A percentile compares a stretch with the other conserved stretches of the same genome.
Evolutionary conservation across 1,284 basidiomycete species (phyloP).

Genomic region (Tilletia horrida): DNA sequence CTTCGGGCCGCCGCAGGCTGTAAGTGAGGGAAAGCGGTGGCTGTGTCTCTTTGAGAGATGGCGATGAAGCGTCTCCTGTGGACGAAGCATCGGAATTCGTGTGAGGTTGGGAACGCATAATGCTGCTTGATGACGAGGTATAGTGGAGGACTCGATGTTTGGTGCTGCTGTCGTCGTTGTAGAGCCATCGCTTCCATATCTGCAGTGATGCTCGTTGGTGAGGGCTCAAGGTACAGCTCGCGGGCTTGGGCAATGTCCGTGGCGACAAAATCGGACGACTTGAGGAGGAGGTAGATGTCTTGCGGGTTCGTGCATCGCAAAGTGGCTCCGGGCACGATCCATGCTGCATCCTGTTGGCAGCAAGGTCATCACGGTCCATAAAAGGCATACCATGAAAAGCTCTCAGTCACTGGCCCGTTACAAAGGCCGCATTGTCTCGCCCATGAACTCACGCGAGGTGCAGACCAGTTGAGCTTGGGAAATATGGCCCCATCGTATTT

Average conservation of each 20-base stretch:
- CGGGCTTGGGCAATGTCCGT: constrained; percentile 68
- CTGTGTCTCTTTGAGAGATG: constrained; percentile 79
- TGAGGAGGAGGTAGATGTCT: constrained; percentile 87
- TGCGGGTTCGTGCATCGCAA: constrained; percentile 80
- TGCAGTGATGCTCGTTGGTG: constrained; percentile 62
- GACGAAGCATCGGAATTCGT: constrained; percentile 47
- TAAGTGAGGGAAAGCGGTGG: constrained; percentile 75
- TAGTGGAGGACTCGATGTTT: constrained; percentile 61
- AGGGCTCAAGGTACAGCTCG: constrained; percentile 29
- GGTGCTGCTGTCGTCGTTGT: not conserved
- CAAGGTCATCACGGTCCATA: too few relatives aligned
- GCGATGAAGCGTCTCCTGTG: constrained; percentile 58
- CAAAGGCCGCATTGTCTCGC: too few relatives aligned
- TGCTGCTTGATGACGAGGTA: constrained; percentile 90
- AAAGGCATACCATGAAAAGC: too few relatives aligned
- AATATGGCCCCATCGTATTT: constrained; percentile 73
- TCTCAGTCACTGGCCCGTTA: too few relatives aligned
- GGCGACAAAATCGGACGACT: constrained; percentile 83
- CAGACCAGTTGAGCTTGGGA: constrained; percentile 65
- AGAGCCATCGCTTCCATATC: constrained; percentile 24
- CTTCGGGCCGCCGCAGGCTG: constrained; percentile 58
- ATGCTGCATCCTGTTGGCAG: constrained; percentile 76
- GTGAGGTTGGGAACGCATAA: constrained; percentile 75
- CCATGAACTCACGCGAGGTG: constrained; percentile 29
- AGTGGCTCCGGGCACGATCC: constrained; percentile 82